Evolutionary conservation across 2,329 filamentous ascomycete species (phyloP).

Genomic region (Stachybotrys chartarum): DNA sequence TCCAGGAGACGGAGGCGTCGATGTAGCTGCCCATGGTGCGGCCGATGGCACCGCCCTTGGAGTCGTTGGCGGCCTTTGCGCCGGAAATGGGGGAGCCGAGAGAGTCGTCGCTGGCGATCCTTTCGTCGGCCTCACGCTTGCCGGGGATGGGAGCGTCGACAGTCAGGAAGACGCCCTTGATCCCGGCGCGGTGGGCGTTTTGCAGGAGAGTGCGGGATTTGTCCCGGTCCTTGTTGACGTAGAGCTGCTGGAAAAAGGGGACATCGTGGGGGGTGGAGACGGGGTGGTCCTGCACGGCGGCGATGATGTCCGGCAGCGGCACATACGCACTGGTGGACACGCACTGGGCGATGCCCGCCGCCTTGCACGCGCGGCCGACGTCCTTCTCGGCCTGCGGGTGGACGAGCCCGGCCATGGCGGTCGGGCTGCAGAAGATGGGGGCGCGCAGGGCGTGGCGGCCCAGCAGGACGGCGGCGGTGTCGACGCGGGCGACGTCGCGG

Average conservation of each 20-base stretch:
- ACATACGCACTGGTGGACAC: not conserved
- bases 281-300: not conserved
- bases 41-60: constrained; percentile 47
- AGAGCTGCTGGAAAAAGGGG: constrained; percentile 31
- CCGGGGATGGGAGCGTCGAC: constrained; percentile 49
- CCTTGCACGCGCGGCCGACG: constrained; percentile 1
- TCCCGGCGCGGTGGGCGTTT: constrained; percentile 33
- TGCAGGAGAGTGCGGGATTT: constrained; percentile 40
- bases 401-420: constrained; percentile 56
- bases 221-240: constrained; percentile 42
- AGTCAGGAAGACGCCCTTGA: constrained; percentile 44
- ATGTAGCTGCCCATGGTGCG: constrained; percentile 50
- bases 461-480: constrained; percentile 46
- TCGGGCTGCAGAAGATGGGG: constrained; percentile 58
- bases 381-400: constrained; percentile 53
- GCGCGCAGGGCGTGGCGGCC: constrained; percentile 36
- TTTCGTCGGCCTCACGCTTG: constrained; percentile 41
- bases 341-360: not conserved
- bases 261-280: not conserved
- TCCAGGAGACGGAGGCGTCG: constrained; percentile 52
- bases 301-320: not conserved
- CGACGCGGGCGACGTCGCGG: constrained; percentile 44
- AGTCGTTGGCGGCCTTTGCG: constrained; percentile 40
- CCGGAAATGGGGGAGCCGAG: constrained; percentile 42
- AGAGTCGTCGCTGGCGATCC: constrained; percentile 37